phyloP scores from a whole-genome alignment of 2,329 filamentous ascomycete species.

The Colletotrichum lentis region DNA sequence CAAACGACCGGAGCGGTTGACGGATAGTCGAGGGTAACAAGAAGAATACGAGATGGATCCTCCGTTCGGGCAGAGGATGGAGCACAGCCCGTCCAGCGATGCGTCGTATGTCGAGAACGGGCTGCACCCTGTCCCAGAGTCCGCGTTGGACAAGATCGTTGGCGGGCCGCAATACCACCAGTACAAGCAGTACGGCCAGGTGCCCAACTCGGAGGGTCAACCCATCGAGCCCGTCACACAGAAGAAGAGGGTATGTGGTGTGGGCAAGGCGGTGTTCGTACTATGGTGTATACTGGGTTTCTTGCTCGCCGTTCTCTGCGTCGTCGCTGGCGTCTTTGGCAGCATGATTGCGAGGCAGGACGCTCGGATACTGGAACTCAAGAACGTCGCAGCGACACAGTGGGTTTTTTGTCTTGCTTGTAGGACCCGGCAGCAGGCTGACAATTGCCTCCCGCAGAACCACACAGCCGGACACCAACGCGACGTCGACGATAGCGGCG shows the following conservation, averaged over 20 bases:
- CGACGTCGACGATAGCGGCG: neutral
- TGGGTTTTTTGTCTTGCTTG: neutral
- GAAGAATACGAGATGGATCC: constrained; percentile 3
- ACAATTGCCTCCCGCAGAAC: neutral
- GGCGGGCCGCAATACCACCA: neutral
- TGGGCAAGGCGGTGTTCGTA: constrained; percentile 3
- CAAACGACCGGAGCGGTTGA: neutral
- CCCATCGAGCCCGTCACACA: neutral
- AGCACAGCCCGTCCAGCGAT: neutral
- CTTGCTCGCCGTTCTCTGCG: constrained; percentile 1
- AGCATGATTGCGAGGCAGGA: constrained; percentile 22
- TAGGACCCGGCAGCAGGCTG: neutral
- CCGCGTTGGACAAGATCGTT: constrained; percentile 12
- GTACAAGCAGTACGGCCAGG: constrained; percentile 15
- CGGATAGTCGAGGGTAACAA: neutral
- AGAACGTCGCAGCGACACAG: neutral
- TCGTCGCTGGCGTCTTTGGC: constrained; percentile 15
- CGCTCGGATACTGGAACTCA: constrained; percentile 14
- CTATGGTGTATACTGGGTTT: constrained; percentile 18
- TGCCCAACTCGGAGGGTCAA: neutral
- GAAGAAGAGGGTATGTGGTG: constrained; percentile 20
- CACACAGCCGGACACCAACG: constrained; percentile 2
- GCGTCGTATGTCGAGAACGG: constrained; percentile 19
- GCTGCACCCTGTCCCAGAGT: constrained; percentile 16
- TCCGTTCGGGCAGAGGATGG: neutral